Base-by-base conservation (phyloP, 1,284 basidiomycete genomes). In the Rhodotorula sp. region DNA sequence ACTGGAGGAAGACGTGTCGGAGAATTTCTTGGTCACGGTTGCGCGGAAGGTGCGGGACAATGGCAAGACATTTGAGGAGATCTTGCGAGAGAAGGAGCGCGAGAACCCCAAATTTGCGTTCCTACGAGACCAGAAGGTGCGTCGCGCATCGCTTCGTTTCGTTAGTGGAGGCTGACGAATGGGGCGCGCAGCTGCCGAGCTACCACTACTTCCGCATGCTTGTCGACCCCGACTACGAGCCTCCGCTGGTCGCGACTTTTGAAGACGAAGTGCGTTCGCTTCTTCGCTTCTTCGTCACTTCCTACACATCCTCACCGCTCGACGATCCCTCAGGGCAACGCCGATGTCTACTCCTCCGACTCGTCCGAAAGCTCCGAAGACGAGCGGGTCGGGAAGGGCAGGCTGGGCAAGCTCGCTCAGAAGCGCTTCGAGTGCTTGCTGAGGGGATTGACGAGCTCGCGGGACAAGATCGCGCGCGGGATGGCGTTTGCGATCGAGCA, bases 401-500 rank as follows among this genome's bases (percentile, higher is more conserved):
- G 52, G 32, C 59, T 99, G 1, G 92, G 92, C 1, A 86, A 84
- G 76, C 81, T 92, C 22, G 90, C 93, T 20, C 85, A 89, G 48
- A 87, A 86, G 63, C 84, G 94, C 48, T 92, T 99, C 75, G 90
- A 93, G 80, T 87, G 88, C 0, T 93, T 98, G 88, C 84, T 99
- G 39, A 87, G 95, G 27, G 87, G 86, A 9, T 82, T 99, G 76
- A 89, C 88, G 20, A 92, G 92, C 5, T 89, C 90, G 74, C 84
- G 94, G 64, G 92, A 91, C 15, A 92, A 95, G 79, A 88, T 99
- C 51, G 96, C 92, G 29, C 85, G 92, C 29, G 92, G 90, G 70
- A 99, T 98, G 93, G 87, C 90, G 20, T 98, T 98, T 79, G 92
- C 93, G 67, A 83, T 99, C 58, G 92, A 94, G 79, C 92, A 95